These are phyloP conservation scores for Actinomortierella ambigua DNA, from an alignment of 371 early-diverging fungal genomes.

Conservation along the genomic window DNA sequence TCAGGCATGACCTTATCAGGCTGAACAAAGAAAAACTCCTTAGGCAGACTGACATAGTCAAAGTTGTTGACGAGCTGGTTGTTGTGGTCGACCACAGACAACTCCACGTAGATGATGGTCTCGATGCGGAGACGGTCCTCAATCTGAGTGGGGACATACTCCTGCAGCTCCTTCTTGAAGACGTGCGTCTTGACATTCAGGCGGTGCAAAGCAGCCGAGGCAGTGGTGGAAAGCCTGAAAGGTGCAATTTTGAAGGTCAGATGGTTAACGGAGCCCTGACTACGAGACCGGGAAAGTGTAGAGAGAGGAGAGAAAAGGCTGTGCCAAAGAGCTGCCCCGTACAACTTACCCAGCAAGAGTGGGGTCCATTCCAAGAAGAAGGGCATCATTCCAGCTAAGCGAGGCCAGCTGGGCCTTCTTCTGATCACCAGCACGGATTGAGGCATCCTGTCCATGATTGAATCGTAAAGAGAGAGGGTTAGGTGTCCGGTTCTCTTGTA, in stretches of 20 bases:
- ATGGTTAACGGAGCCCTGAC: no score
- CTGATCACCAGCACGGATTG: conserved; percentile 19
- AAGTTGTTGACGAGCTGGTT: conserved; percentile 20
- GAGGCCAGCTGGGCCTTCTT: conserved; percentile 24
- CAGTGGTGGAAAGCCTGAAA: not conserved
- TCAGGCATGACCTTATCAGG: conserved; percentile 40
- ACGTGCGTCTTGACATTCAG: conserved; percentile 46
- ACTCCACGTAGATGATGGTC: conserved; percentile 45
- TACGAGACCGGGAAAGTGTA: no score
- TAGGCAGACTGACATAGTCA: conserved; percentile 42
- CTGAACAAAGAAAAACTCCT: conserved; percentile 36
- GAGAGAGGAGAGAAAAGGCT: not conserved
- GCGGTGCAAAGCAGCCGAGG: conserved; percentile 20
- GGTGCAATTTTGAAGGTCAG: not conserved
- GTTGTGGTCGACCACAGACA: conserved; percentile 38
- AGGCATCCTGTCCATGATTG: conserved; percentile 13
- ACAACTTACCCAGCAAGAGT: conserved; percentile 32
- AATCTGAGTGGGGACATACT: conserved; percentile 44
- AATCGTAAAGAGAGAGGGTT: not conserved
- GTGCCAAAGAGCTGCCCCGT: not conserved
- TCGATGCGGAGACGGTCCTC: conserved; percentile 48
- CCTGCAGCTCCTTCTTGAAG: conserved; percentile 46
- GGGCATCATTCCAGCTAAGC: conserved; percentile 26
- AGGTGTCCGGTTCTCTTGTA: not conserved
- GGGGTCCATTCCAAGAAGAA: conserved; percentile 20